phyloP scores from a whole-genome alignment of 2,329 filamentous ascomycete genomes.

The Calonectria pauciramosa region DNA sequence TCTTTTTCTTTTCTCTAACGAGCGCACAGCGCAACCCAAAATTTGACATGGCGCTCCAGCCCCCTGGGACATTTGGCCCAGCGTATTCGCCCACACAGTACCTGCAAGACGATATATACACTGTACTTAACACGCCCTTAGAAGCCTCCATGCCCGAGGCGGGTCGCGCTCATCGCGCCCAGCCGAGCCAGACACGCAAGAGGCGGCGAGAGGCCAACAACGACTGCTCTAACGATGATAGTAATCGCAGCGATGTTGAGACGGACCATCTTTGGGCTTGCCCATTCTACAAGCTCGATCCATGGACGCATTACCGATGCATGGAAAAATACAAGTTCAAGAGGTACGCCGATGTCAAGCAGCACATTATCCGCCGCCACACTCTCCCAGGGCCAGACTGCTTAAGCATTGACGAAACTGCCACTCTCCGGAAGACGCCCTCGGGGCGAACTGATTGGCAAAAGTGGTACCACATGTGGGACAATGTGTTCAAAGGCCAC shows the following conservation, averaged over 20 bases:
- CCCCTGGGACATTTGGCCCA: not conserved
- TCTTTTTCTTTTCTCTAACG: not conserved
- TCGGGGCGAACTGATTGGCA: not conserved
- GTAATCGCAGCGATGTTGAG: not conserved
- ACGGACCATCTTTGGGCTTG: not conserved
- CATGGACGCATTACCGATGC: not conserved
- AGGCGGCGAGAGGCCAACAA: not conserved
- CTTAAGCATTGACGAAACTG: not conserved
- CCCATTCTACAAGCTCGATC: not conserved
- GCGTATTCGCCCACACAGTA: not conserved
- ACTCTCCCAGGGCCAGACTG: not conserved
- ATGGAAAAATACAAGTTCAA: not conserved
- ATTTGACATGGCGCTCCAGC: too few relatives aligned
- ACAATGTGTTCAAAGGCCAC: not conserved
- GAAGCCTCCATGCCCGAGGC: not conserved
- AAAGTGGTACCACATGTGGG: not conserved
- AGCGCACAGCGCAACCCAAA: not conserved
- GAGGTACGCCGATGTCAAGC: not conserved
- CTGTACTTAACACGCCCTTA: not conserved
- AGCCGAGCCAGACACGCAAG: not conserved
- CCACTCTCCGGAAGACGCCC: not conserved
- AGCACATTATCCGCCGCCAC: not conserved
- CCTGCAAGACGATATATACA: not conserved
- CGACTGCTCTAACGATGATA: not conserved
- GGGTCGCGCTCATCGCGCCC: not conserved